Percentiles rank a stretch among this genome's conserved stretches.
Evolutionary conservation across 208 protist genomes (phyloP).

Genomic region (Trypanosoma avium): DNA sequence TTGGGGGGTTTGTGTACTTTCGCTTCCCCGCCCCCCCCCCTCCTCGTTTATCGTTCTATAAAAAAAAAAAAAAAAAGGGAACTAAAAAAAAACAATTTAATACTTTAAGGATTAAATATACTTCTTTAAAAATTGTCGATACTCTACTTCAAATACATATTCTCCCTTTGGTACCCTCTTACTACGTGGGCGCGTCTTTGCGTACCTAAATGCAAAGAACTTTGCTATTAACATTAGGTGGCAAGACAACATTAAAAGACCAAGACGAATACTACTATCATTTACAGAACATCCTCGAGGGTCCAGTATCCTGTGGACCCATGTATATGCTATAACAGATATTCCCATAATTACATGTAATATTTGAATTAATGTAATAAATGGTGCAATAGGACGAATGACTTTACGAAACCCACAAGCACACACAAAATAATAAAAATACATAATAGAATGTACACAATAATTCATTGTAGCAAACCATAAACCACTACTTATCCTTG

Average conservation of each 20-base stretch:
- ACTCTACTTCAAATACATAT: neutral
- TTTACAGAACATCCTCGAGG: constrained; percentile 39
- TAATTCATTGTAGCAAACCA: constrained; percentile 47
- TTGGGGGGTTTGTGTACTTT: no score
- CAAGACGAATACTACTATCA: constrained; percentile 44
- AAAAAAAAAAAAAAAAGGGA: no score
- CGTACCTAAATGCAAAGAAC: constrained; percentile 85
- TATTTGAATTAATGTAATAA: constrained; percentile 88
- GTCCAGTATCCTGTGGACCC: constrained; percentile 7
- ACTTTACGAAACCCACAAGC: constrained; percentile 47
- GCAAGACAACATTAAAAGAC: constrained; percentile 86
- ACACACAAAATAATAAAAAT: constrained; percentile 88
- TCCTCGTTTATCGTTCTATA: no score
- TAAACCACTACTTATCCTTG: constrained; percentile 14
- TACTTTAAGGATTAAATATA: no score
- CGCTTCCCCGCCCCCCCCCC: no score
- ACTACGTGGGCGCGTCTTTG: constrained; percentile 18
- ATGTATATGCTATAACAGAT: no score
- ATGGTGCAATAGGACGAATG: constrained; percentile 66
- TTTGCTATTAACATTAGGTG: constrained; percentile 90
- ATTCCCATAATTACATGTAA: constrained; percentile 93
- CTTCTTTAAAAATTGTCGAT: no score
- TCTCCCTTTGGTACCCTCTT: neutral
- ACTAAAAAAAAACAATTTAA: no score
- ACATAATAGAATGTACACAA: constrained; percentile 45